Conservation (phyloP, 2,329 filamentous ascomycete species). For the Acephala macrosclerotiorum region DNA sequence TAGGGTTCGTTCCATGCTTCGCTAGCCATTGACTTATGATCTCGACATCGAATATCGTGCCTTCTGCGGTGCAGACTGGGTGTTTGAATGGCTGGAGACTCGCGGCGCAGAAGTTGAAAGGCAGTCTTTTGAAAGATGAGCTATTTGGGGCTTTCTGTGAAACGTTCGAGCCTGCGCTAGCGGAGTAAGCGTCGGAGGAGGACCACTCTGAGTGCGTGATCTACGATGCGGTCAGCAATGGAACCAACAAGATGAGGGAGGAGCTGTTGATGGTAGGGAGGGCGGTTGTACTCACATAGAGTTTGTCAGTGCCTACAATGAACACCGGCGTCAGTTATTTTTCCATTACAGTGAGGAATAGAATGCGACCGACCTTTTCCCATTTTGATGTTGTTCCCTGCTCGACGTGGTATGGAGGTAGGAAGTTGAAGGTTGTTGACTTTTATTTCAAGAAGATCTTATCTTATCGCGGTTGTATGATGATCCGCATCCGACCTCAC, state of each 20-base stretch:
- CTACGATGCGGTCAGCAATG: conserved; percentile 47
- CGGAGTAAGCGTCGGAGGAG: conserved; percentile 86
- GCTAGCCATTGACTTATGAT: conserved; percentile 95
- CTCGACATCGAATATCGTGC: conserved; percentile 93
- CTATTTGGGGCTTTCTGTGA: conserved; percentile 63
- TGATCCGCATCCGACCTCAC: not conserved
- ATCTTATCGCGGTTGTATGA: not conserved
- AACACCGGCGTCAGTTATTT: conserved; percentile 8
- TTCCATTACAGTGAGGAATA: not conserved
- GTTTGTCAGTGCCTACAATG: conserved; percentile 59
- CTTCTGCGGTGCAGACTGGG: conserved; percentile 87
- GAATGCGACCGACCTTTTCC: conserved; percentile 39
- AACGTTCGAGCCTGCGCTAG: conserved; percentile 76
- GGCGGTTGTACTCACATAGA: conserved; percentile 43
- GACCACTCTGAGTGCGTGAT: conserved; percentile 99
- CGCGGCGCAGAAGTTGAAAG: conserved; percentile 97
- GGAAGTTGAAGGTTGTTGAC: not conserved
- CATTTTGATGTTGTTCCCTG: conserved; percentile 30
- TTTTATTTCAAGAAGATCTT: not conserved
- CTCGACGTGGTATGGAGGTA: not conserved
- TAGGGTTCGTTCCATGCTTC: conserved; percentile 91
- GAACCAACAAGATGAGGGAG: not conserved
- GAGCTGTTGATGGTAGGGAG: not conserved
- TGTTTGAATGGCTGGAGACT: conserved; percentile 95
- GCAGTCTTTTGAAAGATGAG: conserved; percentile 82